phyloP scores from a whole-genome alignment of 1,284 basidiomycete species.

The Tremellales sp. region DNA sequence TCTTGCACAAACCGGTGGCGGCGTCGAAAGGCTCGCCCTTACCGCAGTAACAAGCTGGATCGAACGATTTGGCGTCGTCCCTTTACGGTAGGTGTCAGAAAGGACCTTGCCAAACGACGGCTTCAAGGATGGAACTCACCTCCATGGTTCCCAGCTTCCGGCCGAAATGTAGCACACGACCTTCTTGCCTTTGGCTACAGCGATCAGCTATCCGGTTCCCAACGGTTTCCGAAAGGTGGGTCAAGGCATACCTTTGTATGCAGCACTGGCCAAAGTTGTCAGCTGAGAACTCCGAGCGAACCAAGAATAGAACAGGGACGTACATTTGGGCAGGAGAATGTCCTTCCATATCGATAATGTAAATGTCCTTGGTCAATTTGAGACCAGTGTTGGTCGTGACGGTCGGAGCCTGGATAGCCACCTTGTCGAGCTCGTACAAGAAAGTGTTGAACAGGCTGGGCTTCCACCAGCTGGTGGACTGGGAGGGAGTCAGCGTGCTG shows the following conservation, averaged over 20 bases:
- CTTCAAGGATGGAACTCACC: conserved; percentile 5
- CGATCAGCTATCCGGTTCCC: not conserved
- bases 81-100: conserved; percentile 1
- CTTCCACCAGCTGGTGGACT: not conserved
- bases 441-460: not conserved
- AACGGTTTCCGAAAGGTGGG: not conserved
- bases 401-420: not conserved
- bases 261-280: too few species aligned
- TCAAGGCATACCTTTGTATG: not conserved
- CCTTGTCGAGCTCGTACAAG: not conserved
- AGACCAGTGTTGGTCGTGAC: too few species aligned
- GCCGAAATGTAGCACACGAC: conserved; percentile 47
- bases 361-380: not conserved
- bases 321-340: not conserved
- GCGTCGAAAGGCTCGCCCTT: conserved; percentile 9
- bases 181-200: conserved; percentile 26
- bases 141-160: conserved; percentile 33
- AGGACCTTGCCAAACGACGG: not conserved
- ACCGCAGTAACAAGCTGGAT: conserved; percentile 29
- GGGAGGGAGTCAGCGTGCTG: not conserved
- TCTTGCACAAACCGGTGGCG: conserved; percentile 7
- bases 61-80: conserved; percentile 17
- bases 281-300: too few species aligned
- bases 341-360: not conserved
- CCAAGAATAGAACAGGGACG: not conserved